Evolutionary conservation across 169 alveolate species (phyloP).

Genomic region (Eimeria necatrix): DNA sequence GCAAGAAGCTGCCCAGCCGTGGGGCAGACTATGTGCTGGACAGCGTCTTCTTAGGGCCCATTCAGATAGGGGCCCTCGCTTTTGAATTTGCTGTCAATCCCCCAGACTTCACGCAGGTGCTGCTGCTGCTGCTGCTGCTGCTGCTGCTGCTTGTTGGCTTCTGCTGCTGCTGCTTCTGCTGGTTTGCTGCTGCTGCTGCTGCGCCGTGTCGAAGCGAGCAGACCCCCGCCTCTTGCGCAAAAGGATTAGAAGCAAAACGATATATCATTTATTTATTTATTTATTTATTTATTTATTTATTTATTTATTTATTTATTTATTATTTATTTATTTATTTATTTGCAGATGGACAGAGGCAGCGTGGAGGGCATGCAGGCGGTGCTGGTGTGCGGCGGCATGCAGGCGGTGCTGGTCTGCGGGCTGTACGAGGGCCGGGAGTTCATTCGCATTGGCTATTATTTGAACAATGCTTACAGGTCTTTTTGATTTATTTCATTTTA

Average conservation of each 20-base stretch:
- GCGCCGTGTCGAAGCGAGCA: background rate
- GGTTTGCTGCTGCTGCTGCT: constrained; percentile 17
- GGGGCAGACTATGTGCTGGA: constrained; percentile 96
- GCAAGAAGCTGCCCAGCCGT: constrained; percentile 40
- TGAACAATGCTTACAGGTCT: constrained; percentile 95
- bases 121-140: constrained; percentile 55
- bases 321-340: background rate
- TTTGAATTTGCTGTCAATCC: constrained; percentile 95
- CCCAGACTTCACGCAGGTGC: constrained; percentile 95
- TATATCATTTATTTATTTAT: too few relatives aligned
- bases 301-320: background rate
- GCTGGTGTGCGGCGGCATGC: constrained; percentile 97
- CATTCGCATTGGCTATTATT: constrained; percentile 98
- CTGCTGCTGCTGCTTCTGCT: constrained; percentile 17
- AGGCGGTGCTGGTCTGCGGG: constrained; percentile 97
- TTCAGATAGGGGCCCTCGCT: constrained; percentile 95
- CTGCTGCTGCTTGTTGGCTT: constrained; percentile 21
- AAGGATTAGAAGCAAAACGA: background rate
- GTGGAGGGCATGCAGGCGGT: constrained; percentile 98
- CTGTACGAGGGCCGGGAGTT: constrained; percentile 97
- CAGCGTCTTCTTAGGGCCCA: constrained; percentile 96
- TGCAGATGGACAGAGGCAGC: constrained; percentile 88
- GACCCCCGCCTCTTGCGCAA: too few relatives aligned
- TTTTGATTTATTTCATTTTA: too few relatives aligned
- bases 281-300: too few relatives aligned